Base-by-base conservation (phyloP, 2,329 filamentous ascomycete genomes). In the Tolypocladium tundrense region DNA sequence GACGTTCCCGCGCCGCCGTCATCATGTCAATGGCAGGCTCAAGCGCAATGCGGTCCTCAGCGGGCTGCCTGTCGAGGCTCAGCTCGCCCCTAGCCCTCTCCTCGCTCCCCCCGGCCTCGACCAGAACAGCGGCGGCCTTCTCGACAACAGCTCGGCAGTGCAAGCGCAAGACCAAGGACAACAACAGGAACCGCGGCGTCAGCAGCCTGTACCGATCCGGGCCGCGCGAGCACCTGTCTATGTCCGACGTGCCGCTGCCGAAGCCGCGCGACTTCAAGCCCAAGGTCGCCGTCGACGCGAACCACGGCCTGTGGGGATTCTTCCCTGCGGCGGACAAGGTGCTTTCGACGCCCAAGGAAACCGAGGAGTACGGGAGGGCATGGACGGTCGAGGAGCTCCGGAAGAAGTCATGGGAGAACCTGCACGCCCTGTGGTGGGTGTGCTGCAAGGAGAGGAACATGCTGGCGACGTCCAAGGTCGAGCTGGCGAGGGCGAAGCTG, bases 291-390 rank as follows among this genome's bases (percentile, higher is more conserved):
- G 81, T 80, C 48, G 87, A 91, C 69, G 79, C 84, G 35, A 75
- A 92, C 63, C 94, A 99, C 73, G 93, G 91, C 37, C 85, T 99
- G 13, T 97, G 90, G 88, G 87, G 84, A 1, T 99, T 99, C 76
- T 97, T 99, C 75, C 85, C 87, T 66, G 79, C 80, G 61, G 81
- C 86, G 62, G 83, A 83, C 62, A 82, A 85, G 67, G 75, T 86
- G n/a, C 72, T 96, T 66, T 80, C 81, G 65, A 86, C 86, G 9
- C 91, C 92, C 6, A 80, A 84, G 41, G 86, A 93, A 64, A 85
- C 88, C 58, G 70, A 79, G 54, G 77, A 82, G 62, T 87, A 94
- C 72, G 94, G 94, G 19, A 84, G 94, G 57, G 78, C 85, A 35
- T 99, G 94, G 94, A 85, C 82, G 13, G 85, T 89, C 9, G 84